These are phyloP conservation scores for Clausena lansium DNA, from an alignment of 345 rosid genomes.

Conservation along the genomic window DNA sequence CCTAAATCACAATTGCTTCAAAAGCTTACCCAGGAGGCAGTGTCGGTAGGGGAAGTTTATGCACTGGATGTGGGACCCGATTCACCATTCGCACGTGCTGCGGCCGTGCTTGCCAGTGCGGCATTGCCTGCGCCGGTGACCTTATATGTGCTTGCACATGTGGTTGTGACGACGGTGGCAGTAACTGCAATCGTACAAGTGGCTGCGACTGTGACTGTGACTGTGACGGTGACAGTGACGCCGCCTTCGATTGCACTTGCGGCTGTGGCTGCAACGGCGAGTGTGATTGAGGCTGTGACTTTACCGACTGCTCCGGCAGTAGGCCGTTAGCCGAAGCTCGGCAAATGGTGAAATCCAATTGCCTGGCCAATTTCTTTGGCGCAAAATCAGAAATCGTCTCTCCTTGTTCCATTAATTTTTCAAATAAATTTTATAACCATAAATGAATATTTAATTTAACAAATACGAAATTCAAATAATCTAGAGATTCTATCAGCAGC, in stretches of 20 bases:
- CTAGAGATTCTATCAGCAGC: background rate
- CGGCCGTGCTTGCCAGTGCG: conserved; percentile 24
- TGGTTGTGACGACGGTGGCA: conserved; percentile 14
- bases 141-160: conserved; percentile 15
- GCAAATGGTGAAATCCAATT: conserved; percentile 48
- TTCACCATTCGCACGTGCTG: conserved; percentile 28
- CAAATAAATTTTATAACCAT: background rate
- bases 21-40: conserved; percentile 32
- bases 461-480: background rate
- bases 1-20: background rate
- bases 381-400: conserved; percentile 41
- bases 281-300: conserved; percentile 14
- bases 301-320: conserved; percentile 26
- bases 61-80: conserved; percentile 41
- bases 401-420: conserved; percentile 39
- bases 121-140: conserved; percentile 18
- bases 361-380: conserved; percentile 46
- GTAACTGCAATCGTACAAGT: conserved; percentile 10
- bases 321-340: conserved; percentile 31
- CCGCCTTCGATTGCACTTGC: conserved; percentile 13
- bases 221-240: conserved; percentile 21
- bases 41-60: conserved; percentile 31
- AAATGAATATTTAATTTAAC: background rate
- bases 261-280: conserved; percentile 13
- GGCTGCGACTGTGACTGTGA: conserved; percentile 12